phyloP scores from a whole-genome alignment of 2,329 filamentous ascomycete species.

The Colletotrichum destructivum region DNA sequence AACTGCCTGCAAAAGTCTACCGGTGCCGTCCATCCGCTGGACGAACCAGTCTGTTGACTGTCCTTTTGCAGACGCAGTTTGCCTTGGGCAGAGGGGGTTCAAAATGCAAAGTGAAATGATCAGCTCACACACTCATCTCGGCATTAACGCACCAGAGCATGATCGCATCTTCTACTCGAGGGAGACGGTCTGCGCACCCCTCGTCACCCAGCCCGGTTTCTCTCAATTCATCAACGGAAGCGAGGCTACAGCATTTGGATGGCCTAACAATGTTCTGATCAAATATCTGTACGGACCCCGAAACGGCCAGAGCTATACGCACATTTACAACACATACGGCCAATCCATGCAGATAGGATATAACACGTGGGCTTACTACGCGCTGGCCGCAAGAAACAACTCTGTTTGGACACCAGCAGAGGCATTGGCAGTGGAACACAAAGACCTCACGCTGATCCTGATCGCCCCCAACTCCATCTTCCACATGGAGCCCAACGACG shows the following conservation, averaged over 20 bases:
- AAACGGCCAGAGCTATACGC: not conserved
- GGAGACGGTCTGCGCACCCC: slow-evolving; percentile 29
- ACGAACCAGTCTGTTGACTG: slow-evolving; percentile 36
- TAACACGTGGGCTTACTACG: not conserved
- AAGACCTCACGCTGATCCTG: slow-evolving; percentile 22
- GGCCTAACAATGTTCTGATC: slow-evolving; percentile 10
- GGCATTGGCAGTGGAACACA: not conserved
- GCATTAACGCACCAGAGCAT: slow-evolving; percentile 43
- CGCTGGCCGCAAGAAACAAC: not conserved
- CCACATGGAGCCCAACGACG: slow-evolving; percentile 21
- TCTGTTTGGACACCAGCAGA: slow-evolving; percentile 8
- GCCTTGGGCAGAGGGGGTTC: slow-evolving; percentile 27
- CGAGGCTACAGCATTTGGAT: not conserved
- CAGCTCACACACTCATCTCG: slow-evolving; percentile 43
- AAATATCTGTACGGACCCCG: slow-evolving; percentile 20
- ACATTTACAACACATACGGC: slow-evolving; percentile 21
- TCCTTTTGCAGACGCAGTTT: slow-evolving; percentile 43
- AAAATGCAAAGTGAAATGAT: slow-evolving; percentile 40
- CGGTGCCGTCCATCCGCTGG: slow-evolving; percentile 10
- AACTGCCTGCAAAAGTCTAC: slow-evolving; percentile 18
- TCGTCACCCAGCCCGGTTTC: slow-evolving; percentile 17
- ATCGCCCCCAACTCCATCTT: slow-evolving; percentile 27
- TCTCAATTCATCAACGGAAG: not conserved
- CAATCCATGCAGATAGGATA: slow-evolving; percentile 15
- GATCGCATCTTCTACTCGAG: slow-evolving; percentile 37